A percentile compares a stretch with the other conserved stretches of the same genome.
Evolutionary conservation across 352 stramenopile species (phyloP).

Genomic region (Phytophthora tubulina): DNA sequence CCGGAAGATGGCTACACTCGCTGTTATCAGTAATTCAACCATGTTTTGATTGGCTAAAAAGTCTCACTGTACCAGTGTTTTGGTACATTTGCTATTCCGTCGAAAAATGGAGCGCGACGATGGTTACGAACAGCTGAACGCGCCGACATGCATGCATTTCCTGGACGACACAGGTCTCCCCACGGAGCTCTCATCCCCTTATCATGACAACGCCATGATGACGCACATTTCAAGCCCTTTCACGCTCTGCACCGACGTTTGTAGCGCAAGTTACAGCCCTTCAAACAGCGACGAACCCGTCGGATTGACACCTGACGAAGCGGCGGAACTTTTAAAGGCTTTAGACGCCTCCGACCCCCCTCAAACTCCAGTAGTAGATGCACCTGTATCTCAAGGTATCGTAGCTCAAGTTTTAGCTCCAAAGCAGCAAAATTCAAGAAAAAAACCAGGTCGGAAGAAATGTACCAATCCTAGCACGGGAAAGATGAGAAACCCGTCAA

Average conservation of each 20-base stretch:
- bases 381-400: background rate
- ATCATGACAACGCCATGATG: background rate
- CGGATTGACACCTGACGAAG: slow-evolving; percentile 45
- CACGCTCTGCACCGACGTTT: slow-evolving; percentile 4
- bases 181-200: background rate
- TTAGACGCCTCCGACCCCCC: slow-evolving; percentile 32
- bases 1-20: slow-evolving; percentile 18
- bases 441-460: slow-evolving; percentile 34
- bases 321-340: slow-evolving; percentile 39
- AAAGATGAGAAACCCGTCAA: slow-evolving; percentile 55
- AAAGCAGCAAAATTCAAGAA: slow-evolving; percentile 7
- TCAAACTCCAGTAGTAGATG: slow-evolving; percentile 7
- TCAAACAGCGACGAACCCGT: slow-evolving; percentile 6
- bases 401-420: background rate
- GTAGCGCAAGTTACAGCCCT: slow-evolving; percentile 25
- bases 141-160: slow-evolving; percentile 14
- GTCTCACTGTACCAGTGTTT: background rate
- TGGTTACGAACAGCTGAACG: slow-evolving; percentile 1
- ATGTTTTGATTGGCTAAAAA: slow-evolving; percentile 8
- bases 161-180: slow-evolving; percentile 7
- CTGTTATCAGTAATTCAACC: slow-evolving; percentile 7
- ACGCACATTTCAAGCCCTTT: slow-evolving; percentile 4
- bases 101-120: slow-evolving; percentile 21
- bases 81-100: slow-evolving; percentile 15
- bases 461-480: slow-evolving; percentile 16